These are phyloP conservation scores for Talaromyces sp. DNA, from an alignment of 2,329 filamentous ascomycete genomes.

Conservation along the genomic window DNA sequence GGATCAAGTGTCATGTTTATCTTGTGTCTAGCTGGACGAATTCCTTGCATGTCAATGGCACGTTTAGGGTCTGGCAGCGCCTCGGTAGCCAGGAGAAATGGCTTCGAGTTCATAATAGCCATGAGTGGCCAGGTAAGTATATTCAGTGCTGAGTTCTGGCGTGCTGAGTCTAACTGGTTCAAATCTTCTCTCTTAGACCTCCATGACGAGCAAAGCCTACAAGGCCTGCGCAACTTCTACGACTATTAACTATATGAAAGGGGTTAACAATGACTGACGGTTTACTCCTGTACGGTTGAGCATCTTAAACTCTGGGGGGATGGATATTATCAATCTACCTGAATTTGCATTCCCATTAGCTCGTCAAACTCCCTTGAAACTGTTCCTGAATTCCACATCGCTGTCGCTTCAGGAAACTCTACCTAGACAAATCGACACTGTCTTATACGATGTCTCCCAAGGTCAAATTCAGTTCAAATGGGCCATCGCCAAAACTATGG, in stretches of 20 bases:
- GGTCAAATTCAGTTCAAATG: neutral
- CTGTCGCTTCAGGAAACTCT: neutral
- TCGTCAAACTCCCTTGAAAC: neutral
- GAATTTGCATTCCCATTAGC: neutral
- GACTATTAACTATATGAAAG: neutral
- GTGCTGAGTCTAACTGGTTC: neutral
- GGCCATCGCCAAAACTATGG: neutral
- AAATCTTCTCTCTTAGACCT: neutral
- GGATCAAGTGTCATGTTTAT: neutral
- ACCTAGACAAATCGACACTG: neutral
- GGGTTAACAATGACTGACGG: neutral
- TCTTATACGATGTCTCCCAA: neutral
- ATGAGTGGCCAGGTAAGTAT: neutral
- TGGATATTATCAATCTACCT: neutral
- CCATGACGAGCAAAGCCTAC: neutral
- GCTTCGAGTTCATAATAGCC: neutral
- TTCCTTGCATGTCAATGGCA: neutral
- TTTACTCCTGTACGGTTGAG: neutral
- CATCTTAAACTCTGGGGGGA: neutral
- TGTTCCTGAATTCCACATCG: neutral
- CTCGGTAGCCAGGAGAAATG: neutral
- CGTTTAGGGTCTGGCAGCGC: neutral
- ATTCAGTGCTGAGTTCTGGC: neutral
- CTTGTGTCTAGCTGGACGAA: neutral
- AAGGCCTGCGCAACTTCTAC: neutral